Evolutionary conservation across 2,329 filamentous ascomycete genomes (phyloP).

Genomic region (Pestalotiopsis sp.): DNA sequence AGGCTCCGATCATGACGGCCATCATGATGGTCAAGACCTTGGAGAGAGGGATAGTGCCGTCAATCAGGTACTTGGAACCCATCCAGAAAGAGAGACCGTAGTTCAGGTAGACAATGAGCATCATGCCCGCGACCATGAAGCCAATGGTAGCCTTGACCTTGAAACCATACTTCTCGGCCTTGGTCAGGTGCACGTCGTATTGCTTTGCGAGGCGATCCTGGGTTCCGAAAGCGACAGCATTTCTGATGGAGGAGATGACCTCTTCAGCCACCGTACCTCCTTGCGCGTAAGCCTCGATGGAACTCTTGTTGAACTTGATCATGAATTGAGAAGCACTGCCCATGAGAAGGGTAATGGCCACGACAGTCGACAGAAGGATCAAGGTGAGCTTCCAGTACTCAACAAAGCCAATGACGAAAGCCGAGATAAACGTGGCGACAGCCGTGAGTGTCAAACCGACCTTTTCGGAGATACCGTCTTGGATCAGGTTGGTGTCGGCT

Average conservation of each 20-base stretch:
- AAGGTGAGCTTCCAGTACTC: slow-evolving; percentile 93
- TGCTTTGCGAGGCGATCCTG: slow-evolving; percentile 88
- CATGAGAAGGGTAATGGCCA: slow-evolving; percentile 80
- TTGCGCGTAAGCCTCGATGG: slow-evolving; percentile 77
- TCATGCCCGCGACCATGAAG: slow-evolving; percentile 82
- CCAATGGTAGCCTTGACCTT: slow-evolving; percentile 74
- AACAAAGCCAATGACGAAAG: slow-evolving; percentile 88
- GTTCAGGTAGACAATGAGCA: slow-evolving; percentile 82
- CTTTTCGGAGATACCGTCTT: slow-evolving; percentile 93
- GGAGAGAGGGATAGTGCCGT: slow-evolving; percentile 66
- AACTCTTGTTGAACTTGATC: slow-evolving; percentile 78
- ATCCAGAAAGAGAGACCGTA: slow-evolving; percentile 90
- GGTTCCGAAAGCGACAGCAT: slow-evolving; percentile 89
- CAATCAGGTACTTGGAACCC: slow-evolving; percentile 74
- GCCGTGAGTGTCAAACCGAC: slow-evolving; percentile 77
- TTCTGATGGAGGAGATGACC: slow-evolving; percentile 90
- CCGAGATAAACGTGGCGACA: slow-evolving; percentile 80
- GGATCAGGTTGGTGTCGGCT: slow-evolving; percentile 88
- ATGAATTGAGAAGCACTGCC: slow-evolving; percentile 74
- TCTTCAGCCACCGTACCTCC: slow-evolving; percentile 92
- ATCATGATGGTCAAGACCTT: slow-evolving; percentile 84
- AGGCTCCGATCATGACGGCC: slow-evolving; percentile 90
- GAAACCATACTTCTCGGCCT: slow-evolving; percentile 76
- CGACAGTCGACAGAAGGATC: slow-evolving; percentile 80
- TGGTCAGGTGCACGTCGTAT: slow-evolving; percentile 76